Evolutionary conservation across 225 moss, liverwort and hornwort species (phyloP).

Genomic region (Lunularia cruciata): DNA sequence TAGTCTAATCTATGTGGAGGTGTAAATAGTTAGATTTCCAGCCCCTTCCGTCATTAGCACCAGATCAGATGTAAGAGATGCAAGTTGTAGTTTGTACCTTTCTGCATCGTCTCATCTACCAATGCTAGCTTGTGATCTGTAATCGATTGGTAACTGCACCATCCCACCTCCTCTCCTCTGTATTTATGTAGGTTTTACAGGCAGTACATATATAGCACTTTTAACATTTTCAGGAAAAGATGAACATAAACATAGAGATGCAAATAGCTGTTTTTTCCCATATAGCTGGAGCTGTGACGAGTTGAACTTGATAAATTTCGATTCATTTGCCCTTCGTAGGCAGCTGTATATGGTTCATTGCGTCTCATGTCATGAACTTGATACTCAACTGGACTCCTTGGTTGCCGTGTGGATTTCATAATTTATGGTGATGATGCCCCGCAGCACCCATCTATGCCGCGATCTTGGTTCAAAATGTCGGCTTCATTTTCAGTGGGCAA

Average conservation of each 20-base stretch:
- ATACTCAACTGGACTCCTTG: no score
- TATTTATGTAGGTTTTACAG: not conserved
- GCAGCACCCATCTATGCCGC: no score
- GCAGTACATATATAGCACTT: constrained; percentile 12
- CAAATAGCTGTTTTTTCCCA: not conserved
- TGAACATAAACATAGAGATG: constrained; percentile 8
- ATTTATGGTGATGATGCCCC: no score
- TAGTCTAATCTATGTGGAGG: constrained; percentile 23
- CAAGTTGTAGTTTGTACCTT: not conserved
- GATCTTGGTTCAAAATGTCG: no score
- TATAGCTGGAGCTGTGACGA: constrained; percentile 19
- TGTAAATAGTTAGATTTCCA: constrained; percentile 27
- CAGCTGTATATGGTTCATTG: constrained; percentile 17
- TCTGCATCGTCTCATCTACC: not conserved
- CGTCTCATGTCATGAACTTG: constrained; percentile 4
- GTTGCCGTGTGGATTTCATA: no score
- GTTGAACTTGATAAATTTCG: constrained; percentile 9
- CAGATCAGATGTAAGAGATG: constrained; percentile 11
- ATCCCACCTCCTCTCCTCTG: constrained; percentile 7
- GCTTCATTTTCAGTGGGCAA: no score
- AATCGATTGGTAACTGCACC: not conserved
- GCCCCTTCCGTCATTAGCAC: constrained; percentile 16
- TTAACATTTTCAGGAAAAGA: constrained; percentile 2
- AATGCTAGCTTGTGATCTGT: not conserved
- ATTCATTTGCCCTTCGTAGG: constrained; percentile 21